These are phyloP conservation scores for Mortierella sp. DNA, from an alignment of 371 early-diverging fungal genomes.

Conservation along the genomic window DNA sequence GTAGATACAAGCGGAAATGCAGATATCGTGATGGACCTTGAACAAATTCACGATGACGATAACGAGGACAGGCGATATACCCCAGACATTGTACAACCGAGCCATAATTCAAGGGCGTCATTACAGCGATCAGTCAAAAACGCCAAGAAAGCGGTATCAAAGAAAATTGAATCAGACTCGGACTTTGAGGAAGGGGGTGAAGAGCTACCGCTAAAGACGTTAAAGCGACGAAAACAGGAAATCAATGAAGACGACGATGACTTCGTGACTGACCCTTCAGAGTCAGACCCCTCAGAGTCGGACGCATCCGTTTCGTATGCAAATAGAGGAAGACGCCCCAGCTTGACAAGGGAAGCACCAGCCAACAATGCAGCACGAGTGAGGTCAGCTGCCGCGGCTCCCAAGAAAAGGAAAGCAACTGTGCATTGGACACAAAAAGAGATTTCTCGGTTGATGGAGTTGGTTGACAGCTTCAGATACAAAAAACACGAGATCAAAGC, in stretches of 20 bases:
- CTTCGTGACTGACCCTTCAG: slow-evolving; percentile 12
- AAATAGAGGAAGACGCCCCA: neutral
- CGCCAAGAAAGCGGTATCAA: neutral
- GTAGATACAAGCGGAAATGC: neutral
- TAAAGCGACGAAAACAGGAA: neutral
- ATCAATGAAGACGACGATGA: slow-evolving; percentile 16
- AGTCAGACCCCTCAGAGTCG: neutral
- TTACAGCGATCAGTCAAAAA: neutral
- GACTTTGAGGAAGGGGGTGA: neutral
- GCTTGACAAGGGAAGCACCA: neutral
- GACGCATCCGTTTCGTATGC: neutral
- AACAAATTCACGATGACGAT: neutral
- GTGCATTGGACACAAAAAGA: slow-evolving; percentile 33
- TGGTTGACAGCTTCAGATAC: slow-evolving; percentile 27
- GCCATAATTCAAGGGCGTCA: neutral
- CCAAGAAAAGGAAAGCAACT: slow-evolving; percentile 8
- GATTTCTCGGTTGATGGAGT: slow-evolving; percentile 6
- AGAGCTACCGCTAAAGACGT: neutral
- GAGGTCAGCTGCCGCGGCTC: neutral
- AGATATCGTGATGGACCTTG: neutral
- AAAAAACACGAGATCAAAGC: neutral
- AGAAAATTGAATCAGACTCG: neutral
- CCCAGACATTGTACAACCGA: neutral
- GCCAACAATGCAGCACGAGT: neutral
- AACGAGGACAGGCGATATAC: neutral